A percentile compares a stretch with the other conserved stretches of the same genome.
phyloP scores from a whole-genome alignment of 2,329 filamentous ascomycete genomes.

The Harringtonia aguacate region DNA sequence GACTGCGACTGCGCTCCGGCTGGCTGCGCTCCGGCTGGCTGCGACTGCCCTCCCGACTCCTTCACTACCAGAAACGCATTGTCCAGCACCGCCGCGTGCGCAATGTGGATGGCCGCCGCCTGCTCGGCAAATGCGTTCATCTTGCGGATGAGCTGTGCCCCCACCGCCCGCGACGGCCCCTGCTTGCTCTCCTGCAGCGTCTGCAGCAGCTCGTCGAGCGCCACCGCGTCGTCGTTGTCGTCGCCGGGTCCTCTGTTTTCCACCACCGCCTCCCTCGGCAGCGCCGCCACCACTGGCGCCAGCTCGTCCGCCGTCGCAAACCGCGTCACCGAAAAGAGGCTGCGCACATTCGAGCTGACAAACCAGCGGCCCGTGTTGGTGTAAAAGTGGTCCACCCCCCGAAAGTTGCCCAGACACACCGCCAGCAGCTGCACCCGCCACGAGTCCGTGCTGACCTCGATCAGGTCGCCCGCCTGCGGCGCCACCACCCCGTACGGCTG shows the following conservation, averaged over 20 bases:
- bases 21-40: background rate
- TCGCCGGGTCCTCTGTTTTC: background rate
- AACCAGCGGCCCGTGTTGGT: conserved; percentile 40
- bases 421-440: conserved; percentile 34
- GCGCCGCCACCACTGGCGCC: conserved; percentile 25
- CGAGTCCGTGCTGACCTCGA: conserved; percentile 28
- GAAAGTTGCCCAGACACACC: conserved; percentile 40
- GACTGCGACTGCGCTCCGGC: no score
- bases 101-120: conserved; percentile 34
- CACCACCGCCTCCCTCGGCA: conserved; percentile 19
- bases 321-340: conserved; percentile 37
- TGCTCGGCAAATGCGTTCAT: conserved; percentile 34
- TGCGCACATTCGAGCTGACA: conserved; percentile 30
- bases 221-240: background rate
- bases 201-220: conserved; percentile 20
- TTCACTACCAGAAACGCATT: conserved; percentile 28
- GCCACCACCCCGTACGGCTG: conserved; percentile 13
- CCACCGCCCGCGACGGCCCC: conserved; percentile 32
- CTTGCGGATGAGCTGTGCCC: conserved; percentile 30
- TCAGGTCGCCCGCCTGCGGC: conserved; percentile 34
- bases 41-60: background rate
- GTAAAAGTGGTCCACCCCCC: conserved; percentile 43
- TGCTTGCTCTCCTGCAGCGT: conserved; percentile 26
- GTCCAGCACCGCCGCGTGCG: conserved; percentile 36
- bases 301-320: conserved; percentile 34